Evolutionary conservation across 2,329 filamentous ascomycete species (phyloP).

Genomic region (Claviceps maximensis): DNA sequence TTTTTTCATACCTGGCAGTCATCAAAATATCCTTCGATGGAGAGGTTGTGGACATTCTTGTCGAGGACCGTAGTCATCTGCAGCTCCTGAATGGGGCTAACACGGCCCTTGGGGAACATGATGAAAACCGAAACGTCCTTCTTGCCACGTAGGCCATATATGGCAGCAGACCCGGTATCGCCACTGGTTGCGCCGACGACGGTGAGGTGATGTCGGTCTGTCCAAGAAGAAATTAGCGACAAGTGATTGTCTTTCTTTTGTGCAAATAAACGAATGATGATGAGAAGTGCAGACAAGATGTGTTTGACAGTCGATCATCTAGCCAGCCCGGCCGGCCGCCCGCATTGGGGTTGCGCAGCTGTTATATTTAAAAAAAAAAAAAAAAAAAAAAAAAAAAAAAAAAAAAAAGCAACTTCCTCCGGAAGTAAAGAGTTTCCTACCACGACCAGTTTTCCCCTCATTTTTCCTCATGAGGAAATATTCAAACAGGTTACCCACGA

Average conservation of each 20-base stretch:
- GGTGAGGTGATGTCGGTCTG: slow-evolving; percentile 65
- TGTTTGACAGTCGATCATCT: too few relatives aligned
- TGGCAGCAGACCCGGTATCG: slow-evolving; percentile 86
- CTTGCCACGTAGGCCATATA: slow-evolving; percentile 89
- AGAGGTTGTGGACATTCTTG: slow-evolving; percentile 82
- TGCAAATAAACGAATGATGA: background rate
- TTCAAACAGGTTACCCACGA: slow-evolving; percentile 91
- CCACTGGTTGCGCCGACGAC: slow-evolving; percentile 80
- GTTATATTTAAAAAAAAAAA: too few relatives aligned
- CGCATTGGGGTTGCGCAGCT: background rate
- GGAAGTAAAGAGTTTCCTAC: slow-evolving; percentile 16
- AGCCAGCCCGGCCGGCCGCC: too few relatives aligned
- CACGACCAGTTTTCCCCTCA: slow-evolving; percentile 47
- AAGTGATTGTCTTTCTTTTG: background rate
- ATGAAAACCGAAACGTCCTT: slow-evolving; percentile 97
- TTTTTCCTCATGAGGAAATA: slow-evolving; percentile 72
- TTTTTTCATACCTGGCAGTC: slow-evolving; percentile 63
- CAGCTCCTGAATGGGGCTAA: slow-evolving; percentile 84
- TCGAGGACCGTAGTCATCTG: slow-evolving; percentile 96
- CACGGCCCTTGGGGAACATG: slow-evolving; percentile 78
- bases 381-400: background rate
- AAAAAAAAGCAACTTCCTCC: background rate
- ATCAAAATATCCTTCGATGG: slow-evolving; percentile 84
- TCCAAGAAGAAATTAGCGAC: slow-evolving; percentile 13
- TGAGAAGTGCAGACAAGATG: too few relatives aligned